Evolutionary conservation across 345 rosid genomes (phyloP).

Genomic region (Raphanus sativus): DNA sequence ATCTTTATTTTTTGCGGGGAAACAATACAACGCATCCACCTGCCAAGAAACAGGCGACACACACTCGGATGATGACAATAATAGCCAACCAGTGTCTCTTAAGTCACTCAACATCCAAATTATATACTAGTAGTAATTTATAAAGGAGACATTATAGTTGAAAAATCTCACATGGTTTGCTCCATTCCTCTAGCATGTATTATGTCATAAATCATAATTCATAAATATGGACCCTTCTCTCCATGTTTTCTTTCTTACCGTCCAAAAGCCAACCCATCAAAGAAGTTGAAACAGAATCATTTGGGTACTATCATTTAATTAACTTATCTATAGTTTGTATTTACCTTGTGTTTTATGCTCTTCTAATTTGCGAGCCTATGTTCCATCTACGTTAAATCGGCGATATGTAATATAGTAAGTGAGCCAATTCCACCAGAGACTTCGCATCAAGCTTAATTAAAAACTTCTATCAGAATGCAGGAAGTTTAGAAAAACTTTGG

Average conservation of each 20-base stretch:
- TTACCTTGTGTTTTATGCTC: neutral
- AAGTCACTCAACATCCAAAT: slow-evolving; percentile 13
- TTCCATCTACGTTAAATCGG: neutral
- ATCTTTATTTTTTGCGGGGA: neutral
- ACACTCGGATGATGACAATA: slow-evolving; percentile 34
- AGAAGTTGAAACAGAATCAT: neutral
- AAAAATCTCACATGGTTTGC: slow-evolving; percentile 38
- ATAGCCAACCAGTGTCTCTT: slow-evolving; percentile 33
- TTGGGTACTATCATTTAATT: neutral
- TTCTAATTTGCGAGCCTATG: neutral
- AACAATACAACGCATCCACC: slow-evolving; percentile 26
- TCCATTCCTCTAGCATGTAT: slow-evolving; percentile 29
- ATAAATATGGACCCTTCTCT: slow-evolving; percentile 37
- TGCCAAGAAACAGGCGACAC: slow-evolving; percentile 42
- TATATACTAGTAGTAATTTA: neutral
- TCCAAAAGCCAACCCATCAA: slow-evolving; percentile 31
- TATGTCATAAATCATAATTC: slow-evolving; percentile 30
- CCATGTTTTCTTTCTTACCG: slow-evolving; percentile 28
- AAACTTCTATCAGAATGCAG: too few relatives aligned
- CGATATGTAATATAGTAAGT: neutral
- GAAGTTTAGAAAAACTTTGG: too few relatives aligned
- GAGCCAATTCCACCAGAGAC: neutral
- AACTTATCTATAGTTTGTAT: neutral
- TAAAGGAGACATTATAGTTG: slow-evolving; percentile 7
- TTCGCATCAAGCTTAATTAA: too few relatives aligned